Conservation (phyloP, 2,329 filamentous ascomycete genomes). For the Fusarium albidum region DNA sequence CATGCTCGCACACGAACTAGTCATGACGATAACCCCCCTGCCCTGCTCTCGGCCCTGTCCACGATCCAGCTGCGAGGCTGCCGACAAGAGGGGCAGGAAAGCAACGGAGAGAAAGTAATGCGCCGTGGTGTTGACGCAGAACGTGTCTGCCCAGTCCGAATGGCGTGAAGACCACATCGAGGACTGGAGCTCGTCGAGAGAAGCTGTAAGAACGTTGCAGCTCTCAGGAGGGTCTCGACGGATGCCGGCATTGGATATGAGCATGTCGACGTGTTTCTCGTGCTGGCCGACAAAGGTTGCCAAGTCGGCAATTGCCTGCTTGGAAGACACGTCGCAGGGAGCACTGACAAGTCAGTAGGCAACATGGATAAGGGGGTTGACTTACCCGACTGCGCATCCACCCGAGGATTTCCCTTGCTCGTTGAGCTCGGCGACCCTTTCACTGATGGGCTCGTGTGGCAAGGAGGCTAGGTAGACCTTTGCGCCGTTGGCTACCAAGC, state of each 20-base stretch:
- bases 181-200: slow-evolving; percentile 51
- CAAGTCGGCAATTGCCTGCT: slow-evolving; percentile 48
- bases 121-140: slow-evolving; percentile 57
- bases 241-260: slow-evolving; percentile 59
- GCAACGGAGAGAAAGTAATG: slow-evolving; percentile 59
- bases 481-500: slow-evolving; percentile 54
- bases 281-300: slow-evolving; percentile 42
- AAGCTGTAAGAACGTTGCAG: slow-evolving; percentile 54
- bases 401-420: slow-evolving; percentile 46
- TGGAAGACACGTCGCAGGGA: slow-evolving; percentile 51
- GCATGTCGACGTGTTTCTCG: slow-evolving; percentile 54
- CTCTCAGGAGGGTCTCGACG: slow-evolving; percentile 51
- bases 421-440: slow-evolving; percentile 50
- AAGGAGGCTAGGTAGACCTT: slow-evolving; percentile 55
- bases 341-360: slow-evolving; percentile 31
- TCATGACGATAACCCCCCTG: slow-evolving; percentile 56
- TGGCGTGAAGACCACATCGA: slow-evolving; percentile 56
- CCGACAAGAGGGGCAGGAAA: slow-evolving; percentile 52
- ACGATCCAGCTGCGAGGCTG: slow-evolving; percentile 45
- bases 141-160: slow-evolving; percentile 55
- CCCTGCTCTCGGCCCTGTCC: slow-evolving; percentile 41
- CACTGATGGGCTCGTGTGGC: slow-evolving; percentile 50
- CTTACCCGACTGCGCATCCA: slow-evolving; percentile 50
- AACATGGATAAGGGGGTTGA: neutral
- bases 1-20: slow-evolving; percentile 61